These are phyloP conservation scores for Auricularia cornea DNA, from an alignment of 768 basidiomycete genomes.

Conservation along the genomic window DNA sequence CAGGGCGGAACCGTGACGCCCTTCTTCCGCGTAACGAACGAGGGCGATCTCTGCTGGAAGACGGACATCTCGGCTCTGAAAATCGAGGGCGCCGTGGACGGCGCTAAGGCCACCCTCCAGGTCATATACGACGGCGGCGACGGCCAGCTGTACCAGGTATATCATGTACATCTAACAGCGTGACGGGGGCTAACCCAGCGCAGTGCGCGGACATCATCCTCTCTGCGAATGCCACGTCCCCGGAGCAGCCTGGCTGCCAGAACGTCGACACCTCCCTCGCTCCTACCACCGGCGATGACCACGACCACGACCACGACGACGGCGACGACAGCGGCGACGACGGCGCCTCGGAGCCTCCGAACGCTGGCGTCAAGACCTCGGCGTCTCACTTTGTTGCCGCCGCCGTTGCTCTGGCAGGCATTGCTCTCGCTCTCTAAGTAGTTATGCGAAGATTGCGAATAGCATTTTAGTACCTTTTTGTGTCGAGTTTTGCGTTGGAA, in stretches of 20 bases:
- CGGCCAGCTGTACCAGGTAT: constrained; percentile 59
- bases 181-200: background rate
- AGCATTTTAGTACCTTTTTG: too few relatives aligned
- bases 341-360: background rate
- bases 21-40: constrained; percentile 43
- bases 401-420: background rate
- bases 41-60: constrained; percentile 60
- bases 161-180: constrained; percentile 7
- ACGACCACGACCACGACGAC: constrained; percentile 1
- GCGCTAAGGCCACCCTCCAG: constrained; percentile 69
- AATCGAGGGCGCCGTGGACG: constrained; percentile 45
- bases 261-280: background rate
- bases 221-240: constrained; percentile 41
- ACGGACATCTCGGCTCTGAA: constrained; percentile 47
- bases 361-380: background rate
- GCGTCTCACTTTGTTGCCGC: background rate
- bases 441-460: too few relatives aligned
- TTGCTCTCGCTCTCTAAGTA: too few relatives aligned
- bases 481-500: too few relatives aligned
- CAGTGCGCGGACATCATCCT: constrained; percentile 79
- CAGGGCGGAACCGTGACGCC: constrained; percentile 31
- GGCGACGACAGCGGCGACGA: background rate
- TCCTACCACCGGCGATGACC: background rate
- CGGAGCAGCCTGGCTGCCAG: constrained; percentile 13
- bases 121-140: constrained; percentile 64